These are phyloP conservation scores for Paramyrothecium sp. DNA, from an alignment of 2,329 filamentous ascomycete genomes.

Conservation along the genomic window DNA sequence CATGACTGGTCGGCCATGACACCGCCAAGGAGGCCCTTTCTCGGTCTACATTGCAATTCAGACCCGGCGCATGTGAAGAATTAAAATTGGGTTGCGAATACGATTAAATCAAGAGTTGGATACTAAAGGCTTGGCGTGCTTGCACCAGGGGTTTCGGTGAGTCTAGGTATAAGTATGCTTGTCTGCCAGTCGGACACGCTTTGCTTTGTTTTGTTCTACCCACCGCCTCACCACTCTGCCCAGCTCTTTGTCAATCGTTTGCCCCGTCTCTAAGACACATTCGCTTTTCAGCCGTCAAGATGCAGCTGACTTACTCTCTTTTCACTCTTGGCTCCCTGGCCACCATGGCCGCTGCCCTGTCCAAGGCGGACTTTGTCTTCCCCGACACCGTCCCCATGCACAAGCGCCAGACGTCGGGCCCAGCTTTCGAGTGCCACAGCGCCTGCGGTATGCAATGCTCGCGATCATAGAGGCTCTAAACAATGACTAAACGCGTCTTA, in stretches of 20 bases:
- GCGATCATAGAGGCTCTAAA: too few relatives aligned
- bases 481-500: conserved; percentile 2
- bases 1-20: not conserved
- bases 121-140: too few relatives aligned
- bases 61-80: not conserved
- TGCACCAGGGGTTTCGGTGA: not conserved
- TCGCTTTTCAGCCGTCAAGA: conserved; percentile 12
- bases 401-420: conserved; percentile 37
- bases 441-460: conserved; percentile 42
- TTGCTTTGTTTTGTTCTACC: not conserved
- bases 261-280: not conserved
- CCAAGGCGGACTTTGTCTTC: conserved; percentile 22
- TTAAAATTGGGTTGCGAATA: not conserved
- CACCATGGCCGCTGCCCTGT: conserved; percentile 18
- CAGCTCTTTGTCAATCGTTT: too few relatives aligned
- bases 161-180: conserved; percentile 18
- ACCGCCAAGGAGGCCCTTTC: not conserved
- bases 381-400: conserved; percentile 29
- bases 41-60: not conserved
- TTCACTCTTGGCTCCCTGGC: conserved; percentile 25
- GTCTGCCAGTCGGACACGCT: not conserved
- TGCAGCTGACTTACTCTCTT: conserved; percentile 24
- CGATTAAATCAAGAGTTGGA: not conserved
- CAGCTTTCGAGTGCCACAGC: conserved; percentile 46
- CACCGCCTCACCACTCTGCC: too few relatives aligned